A percentile compares a stretch with the other conserved stretches of the same genome.
Conservation (phyloP, 2,329 filamentous ascomycete species). For the Chrysoporthe austroafricana region DNA sequence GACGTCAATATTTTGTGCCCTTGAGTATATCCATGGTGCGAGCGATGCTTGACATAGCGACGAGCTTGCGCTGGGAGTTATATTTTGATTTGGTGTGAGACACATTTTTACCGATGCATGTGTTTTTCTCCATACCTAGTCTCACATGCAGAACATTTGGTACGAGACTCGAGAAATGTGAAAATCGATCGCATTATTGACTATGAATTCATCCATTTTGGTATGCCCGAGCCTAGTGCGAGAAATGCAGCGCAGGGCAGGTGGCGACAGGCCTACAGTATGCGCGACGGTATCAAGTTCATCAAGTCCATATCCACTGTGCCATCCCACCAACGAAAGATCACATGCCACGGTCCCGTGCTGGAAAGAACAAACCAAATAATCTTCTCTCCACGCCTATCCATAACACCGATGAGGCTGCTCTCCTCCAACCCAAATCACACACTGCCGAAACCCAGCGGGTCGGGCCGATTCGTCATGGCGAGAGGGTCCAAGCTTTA, state of each 20-base stretch:
- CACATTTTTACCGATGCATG: too few species aligned
- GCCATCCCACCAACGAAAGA: slow-evolving; percentile 18
- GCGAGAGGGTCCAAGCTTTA: background rate
- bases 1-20: background rate
- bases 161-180: background rate
- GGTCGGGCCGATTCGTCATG: background rate
- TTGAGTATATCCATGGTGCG: background rate
- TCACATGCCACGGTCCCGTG: slow-evolving; percentile 13
- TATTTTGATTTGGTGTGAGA: too few species aligned
- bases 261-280: background rate
- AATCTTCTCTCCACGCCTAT: background rate
- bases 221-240: slow-evolving; percentile 6
- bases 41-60: too few species aligned
- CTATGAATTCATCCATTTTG: slow-evolving; percentile 15
- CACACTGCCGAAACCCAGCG: background rate
- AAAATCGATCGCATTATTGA: slow-evolving; percentile 3
- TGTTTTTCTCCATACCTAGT: too few species aligned
- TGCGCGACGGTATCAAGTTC: slow-evolving; percentile 28
- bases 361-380: slow-evolving; percentile 7
- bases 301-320: slow-evolving; percentile 12
- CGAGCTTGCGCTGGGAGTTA: too few species aligned
- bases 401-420: slow-evolving; percentile 6
- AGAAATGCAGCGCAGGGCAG: slow-evolving; percentile 21
- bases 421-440: background rate
- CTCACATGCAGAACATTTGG: too few species aligned